Percentiles rank a stretch among this genome's conserved stretches.
These are phyloP conservation scores for Boletus eberwhitei DNA, from an alignment of 768 basidiomycete species.

Conservation along the genomic window DNA sequence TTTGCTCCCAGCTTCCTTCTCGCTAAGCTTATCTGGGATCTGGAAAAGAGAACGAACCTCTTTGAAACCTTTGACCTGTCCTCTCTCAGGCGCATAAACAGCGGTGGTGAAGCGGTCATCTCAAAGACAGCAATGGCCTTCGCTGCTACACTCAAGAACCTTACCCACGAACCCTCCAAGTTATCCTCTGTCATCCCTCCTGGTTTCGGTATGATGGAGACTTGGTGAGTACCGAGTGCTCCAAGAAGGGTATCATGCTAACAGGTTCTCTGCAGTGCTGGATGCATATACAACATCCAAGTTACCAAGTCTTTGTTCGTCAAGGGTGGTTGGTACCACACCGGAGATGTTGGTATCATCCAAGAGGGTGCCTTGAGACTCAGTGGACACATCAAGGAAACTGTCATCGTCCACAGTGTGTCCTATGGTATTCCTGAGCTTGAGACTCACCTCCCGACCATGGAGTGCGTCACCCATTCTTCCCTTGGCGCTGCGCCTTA, in stretches of 20 bases:
- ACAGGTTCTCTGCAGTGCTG: conserved; percentile 23
- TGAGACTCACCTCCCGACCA: conserved; percentile 38
- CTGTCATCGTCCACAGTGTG: conserved; percentile 42
- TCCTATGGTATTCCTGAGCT: conserved; percentile 39
- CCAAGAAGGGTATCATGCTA: neutral
- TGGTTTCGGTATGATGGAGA: conserved; percentile 46
- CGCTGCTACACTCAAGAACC: conserved; percentile 28
- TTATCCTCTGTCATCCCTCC: conserved; percentile 22
- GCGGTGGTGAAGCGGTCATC: conserved; percentile 43
- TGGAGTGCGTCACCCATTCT: conserved; percentile 34
- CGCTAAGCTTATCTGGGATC: conserved; percentile 36
- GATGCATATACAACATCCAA: conserved; percentile 39
- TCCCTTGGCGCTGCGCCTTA: conserved; percentile 38
- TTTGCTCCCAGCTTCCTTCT: conserved; percentile 43
- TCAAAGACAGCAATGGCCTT: conserved; percentile 36
- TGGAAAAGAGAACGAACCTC: conserved; percentile 20
- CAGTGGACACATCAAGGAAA: conserved; percentile 41
- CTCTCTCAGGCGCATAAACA: conserved; percentile 33
- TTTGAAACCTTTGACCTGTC: conserved; percentile 33
- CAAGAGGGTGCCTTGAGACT: conserved; percentile 33
- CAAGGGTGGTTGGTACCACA: conserved; percentile 50
- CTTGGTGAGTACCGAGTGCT: conserved; percentile 23
- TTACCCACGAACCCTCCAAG: conserved; percentile 13
- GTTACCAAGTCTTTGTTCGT: conserved; percentile 47
- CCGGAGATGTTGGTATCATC: conserved; percentile 49